phyloP scores from a whole-genome alignment of 768 basidiomycete species.

The Russula olivacea region DNA sequence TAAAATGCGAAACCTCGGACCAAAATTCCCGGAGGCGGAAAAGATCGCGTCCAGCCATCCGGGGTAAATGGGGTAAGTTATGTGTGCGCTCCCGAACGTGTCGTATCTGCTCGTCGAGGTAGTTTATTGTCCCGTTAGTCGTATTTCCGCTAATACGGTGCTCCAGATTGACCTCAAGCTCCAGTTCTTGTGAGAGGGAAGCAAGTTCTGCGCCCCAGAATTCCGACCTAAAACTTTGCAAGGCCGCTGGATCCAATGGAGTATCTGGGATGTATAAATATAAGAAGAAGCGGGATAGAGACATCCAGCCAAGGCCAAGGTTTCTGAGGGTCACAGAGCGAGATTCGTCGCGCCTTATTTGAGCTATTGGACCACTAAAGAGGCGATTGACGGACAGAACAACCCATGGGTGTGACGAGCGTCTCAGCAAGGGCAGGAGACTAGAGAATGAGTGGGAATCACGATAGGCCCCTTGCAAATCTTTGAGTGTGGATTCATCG shows the following conservation, averaged over 20 bases:
- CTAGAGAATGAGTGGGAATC: not conserved
- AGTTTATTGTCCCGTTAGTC: conserved; percentile 43
- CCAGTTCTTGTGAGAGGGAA: conserved; percentile 43
- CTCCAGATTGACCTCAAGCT: conserved; percentile 53
- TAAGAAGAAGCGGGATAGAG: conserved; percentile 52
- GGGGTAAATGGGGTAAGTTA: conserved; percentile 31
- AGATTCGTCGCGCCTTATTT: conserved; percentile 1
- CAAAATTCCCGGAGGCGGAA: conserved; percentile 58
- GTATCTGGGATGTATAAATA: conserved; percentile 74
- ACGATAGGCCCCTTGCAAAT: conserved; percentile 1
- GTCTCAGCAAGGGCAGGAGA: conserved; percentile 10
- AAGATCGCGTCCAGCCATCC: conserved; percentile 35
- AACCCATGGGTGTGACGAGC: conserved; percentile 18
- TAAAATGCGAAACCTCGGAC: conserved; percentile 74
- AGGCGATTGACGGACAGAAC: not conserved
- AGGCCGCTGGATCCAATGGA: conserved; percentile 81
- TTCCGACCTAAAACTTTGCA: conserved; percentile 42
- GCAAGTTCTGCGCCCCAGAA: conserved; percentile 42
- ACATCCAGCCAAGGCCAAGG: conserved; percentile 53
- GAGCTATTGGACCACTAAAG: conserved; percentile 2
- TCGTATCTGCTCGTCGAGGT: conserved; percentile 38
- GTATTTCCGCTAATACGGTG: conserved; percentile 48
- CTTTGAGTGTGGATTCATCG: conserved; percentile 13
- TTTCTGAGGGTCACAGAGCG: conserved; percentile 2
- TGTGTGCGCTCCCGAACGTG: conserved; percentile 31